phyloP scores from a whole-genome alignment of 1,139 yeast species.

The Debaryomyces sp. region DNA sequence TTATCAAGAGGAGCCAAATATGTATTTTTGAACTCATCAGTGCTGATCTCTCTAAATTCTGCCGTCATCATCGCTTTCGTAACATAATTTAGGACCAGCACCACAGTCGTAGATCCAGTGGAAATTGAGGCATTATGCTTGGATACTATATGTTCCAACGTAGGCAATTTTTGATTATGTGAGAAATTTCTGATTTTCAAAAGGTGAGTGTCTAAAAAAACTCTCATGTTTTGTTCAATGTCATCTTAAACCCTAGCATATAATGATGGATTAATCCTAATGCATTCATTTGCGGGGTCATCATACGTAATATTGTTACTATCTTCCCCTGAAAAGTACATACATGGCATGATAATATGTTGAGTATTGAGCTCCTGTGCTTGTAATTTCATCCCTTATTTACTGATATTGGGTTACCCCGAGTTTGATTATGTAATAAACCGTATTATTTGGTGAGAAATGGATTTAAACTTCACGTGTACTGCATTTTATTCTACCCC shows the following conservation, averaged over 20 bases:
- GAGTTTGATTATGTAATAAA: background rate
- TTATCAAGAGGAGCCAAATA: too few species aligned
- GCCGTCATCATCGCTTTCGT: too few species aligned
- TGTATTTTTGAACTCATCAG: too few species aligned
- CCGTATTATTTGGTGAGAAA: too few species aligned
- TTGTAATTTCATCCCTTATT: background rate
- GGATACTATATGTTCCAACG: background rate
- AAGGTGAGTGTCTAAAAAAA: constrained; percentile 4
- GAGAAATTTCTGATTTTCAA: background rate
- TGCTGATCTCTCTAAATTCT: background rate
- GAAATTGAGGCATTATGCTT: constrained; percentile 1
- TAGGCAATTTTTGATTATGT: too few species aligned
- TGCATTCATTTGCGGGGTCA: background rate
- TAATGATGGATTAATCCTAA: background rate
- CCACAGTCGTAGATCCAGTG: background rate
- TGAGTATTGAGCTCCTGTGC: background rate
- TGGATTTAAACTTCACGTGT: background rate
- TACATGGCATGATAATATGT: background rate
- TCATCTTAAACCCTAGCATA: background rate
- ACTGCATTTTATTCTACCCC: background rate
- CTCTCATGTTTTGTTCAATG: constrained; percentile 1
- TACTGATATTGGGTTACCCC: background rate
- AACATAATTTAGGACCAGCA: too few species aligned
- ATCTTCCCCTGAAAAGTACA: constrained; percentile 5
- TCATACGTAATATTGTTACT: background rate